Evolutionary conservation across 1,284 basidiomycete genomes (phyloP).

Genomic region (Psilocybe mexicana): DNA sequence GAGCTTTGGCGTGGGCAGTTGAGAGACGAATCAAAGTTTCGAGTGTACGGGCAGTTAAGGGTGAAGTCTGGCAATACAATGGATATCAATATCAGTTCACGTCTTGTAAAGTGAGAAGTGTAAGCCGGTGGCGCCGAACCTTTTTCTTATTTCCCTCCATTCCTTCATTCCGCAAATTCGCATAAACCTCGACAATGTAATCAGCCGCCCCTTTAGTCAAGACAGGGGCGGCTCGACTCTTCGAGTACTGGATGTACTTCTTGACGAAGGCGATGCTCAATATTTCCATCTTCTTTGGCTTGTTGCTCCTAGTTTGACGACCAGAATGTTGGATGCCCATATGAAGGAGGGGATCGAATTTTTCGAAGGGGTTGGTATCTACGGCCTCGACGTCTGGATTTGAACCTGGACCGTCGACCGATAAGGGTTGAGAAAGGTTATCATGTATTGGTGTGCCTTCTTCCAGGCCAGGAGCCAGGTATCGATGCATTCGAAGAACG

Average conservation of each 20-base stretch:
- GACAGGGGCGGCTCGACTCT: conserved; percentile 82
- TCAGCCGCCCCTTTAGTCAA: conserved; percentile 94
- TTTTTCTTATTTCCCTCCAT: conserved; percentile 89
- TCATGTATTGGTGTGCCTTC: conserved; percentile 91
- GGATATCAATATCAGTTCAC: conserved; percentile 10
- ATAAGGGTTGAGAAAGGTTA: conserved; percentile 84
- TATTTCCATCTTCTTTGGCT: conserved; percentile 74
- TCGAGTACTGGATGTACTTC: conserved; percentile 98
- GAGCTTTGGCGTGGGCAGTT: conserved; percentile 96
- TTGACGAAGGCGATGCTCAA: conserved; percentile 95
- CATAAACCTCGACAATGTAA: conserved; percentile 92
- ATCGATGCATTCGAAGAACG: conserved; percentile 96
- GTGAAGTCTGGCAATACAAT: conserved; percentile 73
- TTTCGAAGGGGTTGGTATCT: conserved; percentile 89
- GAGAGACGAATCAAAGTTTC: conserved; percentile 98
- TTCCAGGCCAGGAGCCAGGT: conserved; percentile 94
- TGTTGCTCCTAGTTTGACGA: conserved; percentile 54
- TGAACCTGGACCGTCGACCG: conserved; percentile 75
- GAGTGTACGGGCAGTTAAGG: conserved; percentile 96
- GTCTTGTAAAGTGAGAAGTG: conserved; percentile 2
- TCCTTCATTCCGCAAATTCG: conserved; percentile 90
- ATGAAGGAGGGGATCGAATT: conserved; percentile 95
- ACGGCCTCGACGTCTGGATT: conserved; percentile 54
- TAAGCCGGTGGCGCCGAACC: conserved; percentile 44
- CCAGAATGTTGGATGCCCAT: conserved; percentile 62